Evolutionary conservation across 1,139 yeast genomes (phyloP).

Genomic region (Debaryomyces udenii): DNA sequence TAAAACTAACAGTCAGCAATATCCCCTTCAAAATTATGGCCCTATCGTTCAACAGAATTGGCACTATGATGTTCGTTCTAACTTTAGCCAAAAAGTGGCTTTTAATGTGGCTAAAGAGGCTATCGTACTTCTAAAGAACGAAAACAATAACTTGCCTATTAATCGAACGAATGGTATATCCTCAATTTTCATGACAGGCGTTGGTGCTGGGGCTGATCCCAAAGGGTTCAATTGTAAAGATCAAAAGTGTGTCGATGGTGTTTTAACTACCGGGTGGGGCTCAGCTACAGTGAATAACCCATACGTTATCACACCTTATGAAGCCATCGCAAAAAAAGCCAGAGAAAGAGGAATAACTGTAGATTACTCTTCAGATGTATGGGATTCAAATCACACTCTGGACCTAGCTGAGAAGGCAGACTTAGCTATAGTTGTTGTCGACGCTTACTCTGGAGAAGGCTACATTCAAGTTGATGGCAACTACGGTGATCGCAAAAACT

Average conservation of each 20-base stretch:
- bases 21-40: constrained; percentile 55
- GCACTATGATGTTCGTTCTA: constrained; percentile 56
- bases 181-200: constrained; percentile 49
- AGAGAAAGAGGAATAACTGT: constrained; percentile 46
- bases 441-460: constrained; percentile 62
- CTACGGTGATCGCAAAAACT: constrained; percentile 61
- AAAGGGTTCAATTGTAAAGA: constrained; percentile 55
- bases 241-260: constrained; percentile 51
- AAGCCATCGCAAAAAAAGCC: constrained; percentile 49
- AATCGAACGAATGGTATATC: constrained; percentile 43
- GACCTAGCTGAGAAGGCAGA: constrained; percentile 54
- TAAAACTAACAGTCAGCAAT: constrained; percentile 56
- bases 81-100: constrained; percentile 53
- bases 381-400: constrained; percentile 46
- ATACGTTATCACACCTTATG: constrained; percentile 57
- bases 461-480: constrained; percentile 59
- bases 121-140: constrained; percentile 55
- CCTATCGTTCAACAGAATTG: constrained; percentile 57
- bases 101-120: constrained; percentile 60
- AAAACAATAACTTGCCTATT: constrained; percentile 54
- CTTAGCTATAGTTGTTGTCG: constrained; percentile 54
- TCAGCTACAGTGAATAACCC: constrained; percentile 58
- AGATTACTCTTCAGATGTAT: constrained; percentile 45
- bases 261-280: constrained; percentile 53
- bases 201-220: constrained; percentile 51